Conservation (phyloP, 2,329 filamentous ascomycete genomes). For the Trichocomaceae sp. region DNA sequence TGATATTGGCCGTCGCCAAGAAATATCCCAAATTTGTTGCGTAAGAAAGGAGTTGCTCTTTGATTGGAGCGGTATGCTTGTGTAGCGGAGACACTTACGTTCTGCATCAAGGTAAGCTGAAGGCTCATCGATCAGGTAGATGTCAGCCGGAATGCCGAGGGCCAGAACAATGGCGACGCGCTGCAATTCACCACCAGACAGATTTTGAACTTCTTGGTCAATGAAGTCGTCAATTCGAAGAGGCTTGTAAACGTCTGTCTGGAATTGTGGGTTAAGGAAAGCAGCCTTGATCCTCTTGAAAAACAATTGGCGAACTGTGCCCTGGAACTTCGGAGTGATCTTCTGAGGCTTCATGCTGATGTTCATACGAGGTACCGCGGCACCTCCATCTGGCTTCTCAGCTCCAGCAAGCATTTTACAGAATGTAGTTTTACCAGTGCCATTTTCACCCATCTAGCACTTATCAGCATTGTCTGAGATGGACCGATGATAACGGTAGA, state of each 20-base stretch:
- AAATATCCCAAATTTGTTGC: too few relatives aligned
- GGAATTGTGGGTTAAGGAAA: conserved; percentile 95
- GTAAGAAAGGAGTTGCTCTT: too few relatives aligned
- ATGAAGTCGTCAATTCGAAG: conserved; percentile 98
- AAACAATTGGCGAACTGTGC: conserved; percentile 94
- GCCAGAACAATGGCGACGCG: conserved; percentile 96
- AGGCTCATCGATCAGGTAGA: conserved; percentile 97
- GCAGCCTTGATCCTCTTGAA: conserved; percentile 99
- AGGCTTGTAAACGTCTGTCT: conserved; percentile 99
- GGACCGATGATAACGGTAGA: neutral
- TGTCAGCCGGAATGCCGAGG: conserved; percentile 92
- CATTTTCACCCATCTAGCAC: conserved; percentile 83
- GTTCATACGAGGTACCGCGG: conserved; percentile 82
- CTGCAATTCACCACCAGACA: conserved; percentile 98
- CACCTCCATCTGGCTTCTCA: conserved; percentile 76
- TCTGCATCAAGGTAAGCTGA: conserved; percentile 97
- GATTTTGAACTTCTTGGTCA: conserved; percentile 97
- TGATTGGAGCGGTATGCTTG: neutral
- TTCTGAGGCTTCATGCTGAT: conserved; percentile 99
- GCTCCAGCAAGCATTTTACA: conserved; percentile 92
- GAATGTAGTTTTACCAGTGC: conserved; percentile 98
- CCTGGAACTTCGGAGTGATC: conserved; percentile 96
- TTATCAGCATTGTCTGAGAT: neutral
- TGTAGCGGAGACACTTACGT: conserved; percentile 32
- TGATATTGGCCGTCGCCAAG: neutral